These are phyloP conservation scores for Aspergillus sp. DNA, from an alignment of 2,329 filamentous ascomycete species.

Conservation along the genomic window DNA sequence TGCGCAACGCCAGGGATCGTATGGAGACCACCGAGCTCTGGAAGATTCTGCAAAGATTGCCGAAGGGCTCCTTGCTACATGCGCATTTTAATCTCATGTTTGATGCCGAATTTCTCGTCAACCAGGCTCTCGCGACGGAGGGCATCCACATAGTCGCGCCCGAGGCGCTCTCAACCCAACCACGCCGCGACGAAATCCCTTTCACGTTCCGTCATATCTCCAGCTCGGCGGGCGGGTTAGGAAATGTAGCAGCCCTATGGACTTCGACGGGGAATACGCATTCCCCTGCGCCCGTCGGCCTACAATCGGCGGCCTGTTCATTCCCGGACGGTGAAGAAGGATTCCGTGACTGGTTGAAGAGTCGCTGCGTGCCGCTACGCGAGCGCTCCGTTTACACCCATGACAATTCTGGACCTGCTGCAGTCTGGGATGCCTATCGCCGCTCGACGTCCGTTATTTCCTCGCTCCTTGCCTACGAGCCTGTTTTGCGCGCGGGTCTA, in stretches of 20 bases:
- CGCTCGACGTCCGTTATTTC: conserved; percentile 72
- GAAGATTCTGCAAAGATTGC: conserved; percentile 81
- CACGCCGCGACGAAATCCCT: conserved; percentile 54
- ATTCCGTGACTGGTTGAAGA: conserved; percentile 76
- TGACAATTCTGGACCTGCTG: conserved; percentile 72
- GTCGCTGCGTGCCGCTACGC: conserved; percentile 68
- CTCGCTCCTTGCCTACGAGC: conserved; percentile 82
- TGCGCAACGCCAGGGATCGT: conserved; percentile 76
- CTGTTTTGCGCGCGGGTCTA: conserved; percentile 77
- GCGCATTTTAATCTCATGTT: conserved; percentile 91
- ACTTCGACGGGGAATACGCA: conserved; percentile 55
- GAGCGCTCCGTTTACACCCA: conserved; percentile 68
- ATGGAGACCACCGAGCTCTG: conserved; percentile 85
- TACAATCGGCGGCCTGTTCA: conserved; percentile 63
- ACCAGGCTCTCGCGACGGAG: conserved; percentile 66
- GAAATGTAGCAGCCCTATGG: conserved; percentile 62
- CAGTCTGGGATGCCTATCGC: conserved; percentile 80
- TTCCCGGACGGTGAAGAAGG: conserved; percentile 70
- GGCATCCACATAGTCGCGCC: conserved; percentile 71
- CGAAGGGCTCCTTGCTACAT: conserved; percentile 71
- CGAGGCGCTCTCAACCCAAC: conserved; percentile 54
- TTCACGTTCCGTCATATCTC: conserved; percentile 65
- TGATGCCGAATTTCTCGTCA: conserved; percentile 76
- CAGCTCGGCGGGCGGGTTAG: conserved; percentile 41
- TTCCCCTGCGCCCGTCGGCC: conserved; percentile 57